Evolutionary conservation across 2,329 filamentous ascomycete species (phyloP).

Genomic region (Pseudocercospora pini-densiflorae): DNA sequence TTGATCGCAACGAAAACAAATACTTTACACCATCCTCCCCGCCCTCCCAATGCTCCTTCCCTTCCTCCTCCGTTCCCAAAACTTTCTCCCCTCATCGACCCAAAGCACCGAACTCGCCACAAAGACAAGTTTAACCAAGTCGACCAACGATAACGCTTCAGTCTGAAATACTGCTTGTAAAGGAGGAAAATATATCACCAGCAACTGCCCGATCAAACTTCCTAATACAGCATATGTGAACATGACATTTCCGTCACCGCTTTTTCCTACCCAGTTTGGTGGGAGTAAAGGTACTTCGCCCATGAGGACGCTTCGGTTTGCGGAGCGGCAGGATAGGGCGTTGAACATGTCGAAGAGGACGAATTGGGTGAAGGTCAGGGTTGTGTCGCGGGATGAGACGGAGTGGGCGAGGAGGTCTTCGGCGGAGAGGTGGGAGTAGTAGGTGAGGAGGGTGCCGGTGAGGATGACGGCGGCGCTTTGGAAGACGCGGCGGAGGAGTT

Average conservation of each 20-base stretch:
- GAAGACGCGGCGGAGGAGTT: conserved; percentile 81
- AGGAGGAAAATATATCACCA: conserved; percentile 94
- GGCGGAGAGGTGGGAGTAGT: conserved; percentile 85
- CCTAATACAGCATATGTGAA: conserved; percentile 96
- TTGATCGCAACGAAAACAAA: too few species aligned
- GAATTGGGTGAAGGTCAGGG: conserved; percentile 99
- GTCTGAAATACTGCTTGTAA: conserved; percentile 96
- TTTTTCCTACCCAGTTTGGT: conserved; percentile 15
- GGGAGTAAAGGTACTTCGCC: conserved; percentile 64
- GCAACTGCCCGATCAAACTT: conserved; percentile 80
- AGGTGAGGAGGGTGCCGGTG: conserved; percentile 87
- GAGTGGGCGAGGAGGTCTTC: conserved; percentile 63
- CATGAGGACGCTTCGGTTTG: conserved; percentile 83
- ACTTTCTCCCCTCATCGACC: conserved; percentile 91
- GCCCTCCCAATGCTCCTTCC: background rate
- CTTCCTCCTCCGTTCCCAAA: conserved; percentile 45
- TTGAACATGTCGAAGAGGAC: conserved; percentile 99
- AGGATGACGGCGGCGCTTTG: conserved; percentile 90
- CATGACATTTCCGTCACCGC: conserved; percentile 72
- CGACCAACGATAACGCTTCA: conserved; percentile 75
- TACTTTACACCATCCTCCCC: conserved; percentile 3
- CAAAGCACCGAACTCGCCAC: conserved; percentile 92
- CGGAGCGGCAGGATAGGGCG: conserved; percentile 87
- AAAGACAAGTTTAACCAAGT: conserved; percentile 72
- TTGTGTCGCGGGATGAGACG: conserved; percentile 92